Evolutionary conservation across 2,329 filamentous ascomycete genomes (phyloP), one percentile per base, ranked within the genome.

Genomic region (Corynespora cassiicola): DNA sequence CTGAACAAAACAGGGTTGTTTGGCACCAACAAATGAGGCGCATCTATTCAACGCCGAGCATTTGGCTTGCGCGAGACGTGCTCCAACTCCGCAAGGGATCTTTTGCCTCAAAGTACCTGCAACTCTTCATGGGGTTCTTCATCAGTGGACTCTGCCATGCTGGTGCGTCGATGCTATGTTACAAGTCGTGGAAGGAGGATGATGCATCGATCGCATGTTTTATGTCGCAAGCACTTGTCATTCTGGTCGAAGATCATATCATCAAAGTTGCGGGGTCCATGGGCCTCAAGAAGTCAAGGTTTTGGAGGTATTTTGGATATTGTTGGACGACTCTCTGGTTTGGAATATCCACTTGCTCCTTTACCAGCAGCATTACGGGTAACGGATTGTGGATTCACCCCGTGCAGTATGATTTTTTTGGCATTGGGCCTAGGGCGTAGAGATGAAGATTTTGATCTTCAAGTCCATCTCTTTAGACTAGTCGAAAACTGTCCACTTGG

Each of bases 201-300:
- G 49, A 56, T 25, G 44, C 28, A 0, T 42, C 52, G 3, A 32
- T 61, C 5, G 19, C 15, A 3, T 47, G 36, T 14, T 64, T 63
- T 28, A 19, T 65, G 7, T 31, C 22, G 2, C 62, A 65, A 28
- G 58, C 61, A 1, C 34, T 43, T 0, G 40, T 54, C 5, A 65
- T 66, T 10, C 37, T 61, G 30, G n/a, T 58, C 8, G 61, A 66
- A 29, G 61, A 62, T 28, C 58, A 65, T 37, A 19, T 58, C 2
- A 56, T 66, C 11, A 52, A 47, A 5, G 24, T 58, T 6, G 60
- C 53, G 0, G 53, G 54, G 33, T 26, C 25, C 5, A 7, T 54
- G 2, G 60, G 61, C 3, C 23, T 52, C 3, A 43, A 22, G 7
- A 50, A 59, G 6, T 39, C 40, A 0, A 0, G 8, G 7, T 28